Conservation (phyloP, 495 filamentous ascomycete species). For the Schizothecium vesticola region DNA sequence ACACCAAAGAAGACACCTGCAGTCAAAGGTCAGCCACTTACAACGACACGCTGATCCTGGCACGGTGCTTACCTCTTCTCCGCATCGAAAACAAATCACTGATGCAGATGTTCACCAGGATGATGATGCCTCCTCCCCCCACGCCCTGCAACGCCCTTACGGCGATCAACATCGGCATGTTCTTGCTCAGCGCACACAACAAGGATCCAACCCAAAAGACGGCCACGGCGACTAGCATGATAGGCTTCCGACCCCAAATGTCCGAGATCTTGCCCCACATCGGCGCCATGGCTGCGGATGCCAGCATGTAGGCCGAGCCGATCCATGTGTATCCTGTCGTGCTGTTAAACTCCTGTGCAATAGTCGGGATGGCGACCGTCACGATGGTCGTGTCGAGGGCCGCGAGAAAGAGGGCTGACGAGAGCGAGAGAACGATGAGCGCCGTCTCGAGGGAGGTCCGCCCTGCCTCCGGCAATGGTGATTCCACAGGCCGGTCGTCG, state of each 20-base stretch:
- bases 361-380: conserved; percentile 47
- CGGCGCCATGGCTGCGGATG: conserved; percentile 62
- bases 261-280: conserved; percentile 82
- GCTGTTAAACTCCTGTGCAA: conserved; percentile 56
- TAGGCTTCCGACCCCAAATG: conserved; percentile 80
- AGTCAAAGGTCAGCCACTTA: conserved; percentile 10
- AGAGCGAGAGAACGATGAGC: conserved; percentile 40
- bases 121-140: conserved; percentile 77
- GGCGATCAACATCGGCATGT: conserved; percentile 68
- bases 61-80: conserved; percentile 45
- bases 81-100: conserved; percentile 72
- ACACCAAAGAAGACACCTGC: conserved; percentile 53
- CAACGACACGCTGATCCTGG: too few species aligned
- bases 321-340: conserved; percentile 74
- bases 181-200: conserved; percentile 60
- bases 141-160: conserved; percentile 75
- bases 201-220: conserved; percentile 75
- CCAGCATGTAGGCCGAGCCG: conserved; percentile 64
- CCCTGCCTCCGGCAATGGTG: conserved; percentile 24
- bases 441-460: conserved; percentile 34
- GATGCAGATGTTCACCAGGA: conserved; percentile 76
- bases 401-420: conserved; percentile 48
- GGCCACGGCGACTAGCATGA: conserved; percentile 64
- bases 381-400: conserved; percentile 43
- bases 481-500: neutral